Evolutionary conservation across 441 rosid genomes (phyloP).

Genomic region (Pelargonium citronellum): DNA sequence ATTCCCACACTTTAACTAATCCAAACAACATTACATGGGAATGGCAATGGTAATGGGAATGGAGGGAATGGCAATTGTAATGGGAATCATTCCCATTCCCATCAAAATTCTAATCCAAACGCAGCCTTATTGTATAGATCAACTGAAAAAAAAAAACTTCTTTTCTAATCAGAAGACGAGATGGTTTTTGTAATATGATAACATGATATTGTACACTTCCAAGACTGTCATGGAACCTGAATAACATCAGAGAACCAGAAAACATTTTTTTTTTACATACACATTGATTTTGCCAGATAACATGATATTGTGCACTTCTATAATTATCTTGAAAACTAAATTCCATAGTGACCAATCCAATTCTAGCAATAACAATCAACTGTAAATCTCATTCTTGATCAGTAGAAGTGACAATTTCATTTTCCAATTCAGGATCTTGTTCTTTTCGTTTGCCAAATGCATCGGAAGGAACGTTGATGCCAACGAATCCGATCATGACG

Average conservation of each 20-base stretch:
- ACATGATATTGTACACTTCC: neutral
- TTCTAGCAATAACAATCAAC: neutral
- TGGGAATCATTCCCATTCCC: no score
- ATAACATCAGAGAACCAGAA: neutral
- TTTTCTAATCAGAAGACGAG: no score
- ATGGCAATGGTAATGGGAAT: no score
- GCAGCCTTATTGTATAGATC: no score
- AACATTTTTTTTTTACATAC: neutral
- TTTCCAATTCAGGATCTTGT: conserved; percentile 35
- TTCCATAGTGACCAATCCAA: neutral
- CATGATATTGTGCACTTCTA: neutral
- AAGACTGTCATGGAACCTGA: neutral
- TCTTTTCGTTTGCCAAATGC: conserved; percentile 39
- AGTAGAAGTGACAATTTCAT: conserved; percentile 21
- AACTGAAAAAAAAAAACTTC: no score
- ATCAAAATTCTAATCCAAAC: no score
- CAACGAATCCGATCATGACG: conserved; percentile 82
- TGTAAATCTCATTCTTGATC: conserved; percentile 19
- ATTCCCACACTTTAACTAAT: no score
- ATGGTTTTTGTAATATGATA: no score
- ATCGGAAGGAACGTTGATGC: conserved; percentile 75
- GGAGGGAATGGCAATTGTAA: no score
- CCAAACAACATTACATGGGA: no score
- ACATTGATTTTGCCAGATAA: neutral
- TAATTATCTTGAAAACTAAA: neutral